Conservation (phyloP, 371 early-diverging fungal species). For the Apophysomyces variabilis region DNA sequence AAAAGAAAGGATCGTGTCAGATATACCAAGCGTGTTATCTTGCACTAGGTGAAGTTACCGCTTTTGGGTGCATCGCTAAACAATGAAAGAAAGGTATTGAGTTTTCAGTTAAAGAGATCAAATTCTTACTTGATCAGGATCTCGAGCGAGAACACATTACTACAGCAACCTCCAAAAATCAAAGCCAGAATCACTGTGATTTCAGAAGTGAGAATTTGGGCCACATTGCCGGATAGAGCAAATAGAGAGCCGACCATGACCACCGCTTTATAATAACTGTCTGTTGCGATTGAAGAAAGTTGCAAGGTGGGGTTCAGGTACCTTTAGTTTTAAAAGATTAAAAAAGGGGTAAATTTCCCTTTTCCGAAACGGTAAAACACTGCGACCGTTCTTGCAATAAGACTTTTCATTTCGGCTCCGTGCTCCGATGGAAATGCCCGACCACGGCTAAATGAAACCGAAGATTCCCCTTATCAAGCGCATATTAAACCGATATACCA, state of each 20-base stretch:
- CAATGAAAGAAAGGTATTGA: background rate
- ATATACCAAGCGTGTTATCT: background rate
- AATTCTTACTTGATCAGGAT: conserved; percentile 65
- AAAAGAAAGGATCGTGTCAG: background rate
- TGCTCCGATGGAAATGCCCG: background rate
- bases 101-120: conserved; percentile 2
- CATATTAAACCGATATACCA: too few relatives aligned
- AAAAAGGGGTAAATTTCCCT: conserved; percentile 1
- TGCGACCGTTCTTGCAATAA: too few relatives aligned
- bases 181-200: conserved; percentile 59
- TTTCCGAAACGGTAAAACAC: background rate
- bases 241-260: background rate
- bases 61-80: conserved; percentile 73
- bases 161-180: conserved; percentile 92
- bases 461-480: too few relatives aligned
- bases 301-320: too few relatives aligned
- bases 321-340: background rate
- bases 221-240: background rate
- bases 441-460: background rate
- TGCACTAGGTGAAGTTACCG: conserved; percentile 46
- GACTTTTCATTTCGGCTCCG: background rate
- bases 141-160: conserved; percentile 88
- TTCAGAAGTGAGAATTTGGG: conserved; percentile 39
- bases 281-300: background rate
- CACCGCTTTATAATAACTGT: background rate